phyloP scores from a whole-genome alignment of 2,329 filamentous ascomycete species.

The Xylariaceae sp. region DNA sequence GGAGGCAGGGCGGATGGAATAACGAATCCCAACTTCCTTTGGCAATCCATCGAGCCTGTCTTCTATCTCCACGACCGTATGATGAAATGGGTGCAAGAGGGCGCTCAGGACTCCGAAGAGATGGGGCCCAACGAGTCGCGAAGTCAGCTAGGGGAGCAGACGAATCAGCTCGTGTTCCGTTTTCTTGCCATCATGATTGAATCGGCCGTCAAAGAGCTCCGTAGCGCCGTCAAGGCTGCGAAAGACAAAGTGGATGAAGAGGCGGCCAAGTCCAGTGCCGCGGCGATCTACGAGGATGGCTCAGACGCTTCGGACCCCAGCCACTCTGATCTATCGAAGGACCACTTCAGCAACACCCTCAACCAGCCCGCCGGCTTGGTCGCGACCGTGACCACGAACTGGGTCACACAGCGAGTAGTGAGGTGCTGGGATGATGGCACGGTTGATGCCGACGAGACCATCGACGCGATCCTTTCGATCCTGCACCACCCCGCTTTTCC shows the following conservation, averaged over 20 bases:
- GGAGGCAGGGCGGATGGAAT: slow-evolving; percentile 1
- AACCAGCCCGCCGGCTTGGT: slow-evolving; percentile 53
- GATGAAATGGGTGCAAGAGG: slow-evolving; percentile 26
- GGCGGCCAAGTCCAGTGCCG: slow-evolving; percentile 23
- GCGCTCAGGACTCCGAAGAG: slow-evolving; percentile 21
- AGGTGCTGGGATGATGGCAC: slow-evolving; percentile 66
- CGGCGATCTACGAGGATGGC: slow-evolving; percentile 21
- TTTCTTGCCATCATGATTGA: slow-evolving; percentile 27
- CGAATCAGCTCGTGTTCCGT: slow-evolving; percentile 25
- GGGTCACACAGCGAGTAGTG: slow-evolving; percentile 61
- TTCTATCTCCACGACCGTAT: slow-evolving; percentile 26
- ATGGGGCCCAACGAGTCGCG: slow-evolving; percentile 14
- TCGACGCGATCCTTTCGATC: slow-evolving; percentile 57
- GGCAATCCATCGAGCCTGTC: slow-evolving; percentile 27
- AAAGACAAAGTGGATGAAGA: slow-evolving; percentile 26
- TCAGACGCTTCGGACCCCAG: slow-evolving; percentile 48
- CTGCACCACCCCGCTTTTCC: slow-evolving; percentile 65
- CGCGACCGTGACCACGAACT: slow-evolving; percentile 57
- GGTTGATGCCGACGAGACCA: slow-evolving; percentile 56
- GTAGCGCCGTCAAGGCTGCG: slow-evolving; percentile 26
- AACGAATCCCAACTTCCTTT: slow-evolving; percentile 20
- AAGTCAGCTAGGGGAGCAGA: slow-evolving; percentile 24
- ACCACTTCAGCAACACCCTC: slow-evolving; percentile 56
- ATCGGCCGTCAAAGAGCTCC: slow-evolving; percentile 25
- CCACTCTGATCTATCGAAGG: slow-evolving; percentile 55